These are phyloP conservation scores for Pythium rishiriense DNA, from an alignment of 352 stramenopile species.

Conservation along the genomic window DNA sequence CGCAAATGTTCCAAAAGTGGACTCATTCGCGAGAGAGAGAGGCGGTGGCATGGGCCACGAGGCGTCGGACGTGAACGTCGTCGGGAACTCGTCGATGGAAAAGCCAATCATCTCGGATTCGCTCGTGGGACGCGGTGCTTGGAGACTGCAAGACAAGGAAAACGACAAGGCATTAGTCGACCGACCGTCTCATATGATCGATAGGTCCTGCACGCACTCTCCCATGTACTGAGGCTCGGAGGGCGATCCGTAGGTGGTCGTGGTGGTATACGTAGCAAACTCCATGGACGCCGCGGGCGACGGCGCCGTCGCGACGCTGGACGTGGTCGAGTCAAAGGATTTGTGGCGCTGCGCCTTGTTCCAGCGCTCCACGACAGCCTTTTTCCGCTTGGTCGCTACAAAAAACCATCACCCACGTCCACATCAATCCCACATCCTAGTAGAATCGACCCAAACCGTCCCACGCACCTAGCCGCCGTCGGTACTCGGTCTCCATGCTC, in stretches of 20 bases:
- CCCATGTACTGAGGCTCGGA: constrained; percentile 47
- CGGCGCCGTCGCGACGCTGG: constrained; percentile 26
- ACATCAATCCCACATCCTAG: not conserved
- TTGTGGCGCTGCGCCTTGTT: constrained; percentile 67
- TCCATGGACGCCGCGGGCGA: constrained; percentile 46
- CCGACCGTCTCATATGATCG: not conserved
- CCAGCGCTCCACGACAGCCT: constrained; percentile 53
- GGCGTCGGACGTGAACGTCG: constrained; percentile 47
- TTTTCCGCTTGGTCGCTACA: constrained; percentile 64
- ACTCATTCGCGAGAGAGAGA: constrained; percentile 20
- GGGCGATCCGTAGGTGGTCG: constrained; percentile 37
- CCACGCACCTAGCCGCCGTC: constrained; percentile 46
- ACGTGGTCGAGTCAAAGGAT: constrained; percentile 64
- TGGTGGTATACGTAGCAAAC: constrained; percentile 29
- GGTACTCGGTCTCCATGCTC: constrained; percentile 71
- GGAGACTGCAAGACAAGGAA: not conserved
- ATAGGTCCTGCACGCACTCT: constrained; percentile 38
- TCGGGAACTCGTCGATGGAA: constrained; percentile 65
- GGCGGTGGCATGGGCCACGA: constrained; percentile 37
- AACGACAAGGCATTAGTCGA: not conserved
- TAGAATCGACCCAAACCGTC: not conserved
- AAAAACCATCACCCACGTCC: not conserved
- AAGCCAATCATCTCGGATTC: constrained; percentile 71
- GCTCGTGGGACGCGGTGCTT: constrained; percentile 25
- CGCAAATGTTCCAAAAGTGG: constrained; percentile 25